Base-by-base conservation (phyloP, 2,329 filamentous ascomycete species). In the Ascochyta koolunga region DNA sequence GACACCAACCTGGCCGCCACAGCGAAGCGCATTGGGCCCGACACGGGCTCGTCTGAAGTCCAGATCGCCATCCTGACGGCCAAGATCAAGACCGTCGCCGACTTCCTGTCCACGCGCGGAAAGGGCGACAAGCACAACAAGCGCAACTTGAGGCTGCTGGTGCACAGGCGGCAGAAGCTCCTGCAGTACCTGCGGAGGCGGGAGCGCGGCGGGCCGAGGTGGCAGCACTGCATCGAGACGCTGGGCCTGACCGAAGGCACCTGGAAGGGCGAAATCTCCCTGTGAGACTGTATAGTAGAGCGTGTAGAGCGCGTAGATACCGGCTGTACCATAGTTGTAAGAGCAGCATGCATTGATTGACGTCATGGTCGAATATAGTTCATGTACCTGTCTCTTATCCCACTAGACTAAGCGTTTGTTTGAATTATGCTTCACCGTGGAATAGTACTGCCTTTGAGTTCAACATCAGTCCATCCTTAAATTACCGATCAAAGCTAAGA, bases 41-140 rank as follows among this genome's bases (percentile, higher is more conserved):
- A 99, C 72, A 99, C 93, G 0, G 95, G 95, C 31, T 96, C 91
- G 66, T 91, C 91, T 6, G 95, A 99, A 78, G 96, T 99, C n/a
- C 95, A 99, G 80, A 91, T 96, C 62, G 93, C 92, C 39, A 96
- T 99, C 65, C 77, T 99, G 73, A 99, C 95, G 3, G 85, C 91
- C 52, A 98, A 97, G 83, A 99, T 99, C 72, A 83, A 91, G 59
- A 87, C 89, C 21, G 75, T 99, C 43, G 88, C 89, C 15, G 82
- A 89, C 63, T 87, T 88, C 61, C 77, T 96, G 45, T 82, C 89
- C 68, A 82, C 79, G 36, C 83, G 86, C 64, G 90, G 89, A 5
- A 85, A 89, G 74, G 91, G 89, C 73, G 95, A 99, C 73, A 96
- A 96, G 80, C 85, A 91, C 73, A 97, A 97, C 79, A 96, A 96